phyloP scores from a whole-genome alignment of 768 basidiomycete species.

The Hygrocybe punicea region DNA sequence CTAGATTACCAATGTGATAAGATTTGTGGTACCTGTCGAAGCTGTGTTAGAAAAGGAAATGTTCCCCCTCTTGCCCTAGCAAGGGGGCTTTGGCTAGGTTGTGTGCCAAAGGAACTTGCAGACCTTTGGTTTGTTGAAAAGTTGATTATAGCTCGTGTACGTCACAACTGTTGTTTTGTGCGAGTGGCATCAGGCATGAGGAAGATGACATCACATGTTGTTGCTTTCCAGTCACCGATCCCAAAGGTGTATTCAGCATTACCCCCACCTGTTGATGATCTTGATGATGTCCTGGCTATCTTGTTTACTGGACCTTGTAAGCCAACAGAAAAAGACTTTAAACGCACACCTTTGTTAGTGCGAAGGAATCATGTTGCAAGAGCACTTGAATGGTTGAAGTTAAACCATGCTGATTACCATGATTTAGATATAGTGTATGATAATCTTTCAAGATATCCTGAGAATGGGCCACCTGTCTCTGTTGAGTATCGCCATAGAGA shows the following conservation, averaged over 20 bases:
- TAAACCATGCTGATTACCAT: constrained; percentile 35
- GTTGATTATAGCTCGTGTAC: constrained; percentile 21
- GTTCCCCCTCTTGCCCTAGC: constrained; percentile 26
- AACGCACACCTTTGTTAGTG: constrained; percentile 28
- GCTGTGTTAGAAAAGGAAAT: constrained; percentile 4
- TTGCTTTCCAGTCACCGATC: constrained; percentile 27
- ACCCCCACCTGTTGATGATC: constrained; percentile 22
- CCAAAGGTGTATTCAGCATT: constrained; percentile 22
- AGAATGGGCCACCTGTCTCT: not conserved
- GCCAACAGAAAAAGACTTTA: constrained; percentile 26
- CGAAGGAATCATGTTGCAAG: constrained; percentile 19
- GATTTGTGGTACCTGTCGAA: constrained; percentile 8
- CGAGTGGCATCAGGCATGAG: constrained; percentile 28
- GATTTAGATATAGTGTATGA: constrained; percentile 30
- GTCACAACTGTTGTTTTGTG: constrained; percentile 29
- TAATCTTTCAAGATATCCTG: constrained; percentile 23
- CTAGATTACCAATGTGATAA: constrained; percentile 6
- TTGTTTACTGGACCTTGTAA: constrained; percentile 29
- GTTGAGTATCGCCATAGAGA: constrained; percentile 20
- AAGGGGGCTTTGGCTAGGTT: constrained; percentile 36
- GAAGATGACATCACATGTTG: constrained; percentile 8
- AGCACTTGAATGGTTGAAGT: constrained; percentile 36
- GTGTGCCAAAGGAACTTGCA: constrained; percentile 26
- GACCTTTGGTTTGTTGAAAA: constrained; percentile 28
- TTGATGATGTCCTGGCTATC: constrained; percentile 33